Evolutionary conservation across 2,329 filamentous ascomycete species (phyloP).

Genomic region (Westerdykella sp.): DNA sequence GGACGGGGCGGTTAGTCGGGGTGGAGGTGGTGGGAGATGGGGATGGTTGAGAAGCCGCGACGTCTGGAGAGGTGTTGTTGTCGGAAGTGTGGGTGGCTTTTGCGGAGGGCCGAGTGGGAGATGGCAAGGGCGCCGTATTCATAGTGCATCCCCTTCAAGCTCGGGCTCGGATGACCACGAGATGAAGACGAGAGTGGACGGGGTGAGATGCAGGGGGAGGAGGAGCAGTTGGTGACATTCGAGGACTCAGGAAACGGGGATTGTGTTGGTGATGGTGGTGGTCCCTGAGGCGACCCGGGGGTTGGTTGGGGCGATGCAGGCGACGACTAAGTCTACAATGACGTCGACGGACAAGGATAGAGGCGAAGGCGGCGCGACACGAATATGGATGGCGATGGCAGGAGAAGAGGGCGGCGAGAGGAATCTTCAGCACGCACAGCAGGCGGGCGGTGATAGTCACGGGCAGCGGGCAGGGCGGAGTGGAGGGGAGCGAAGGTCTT

Average conservation of each 20-base stretch:
- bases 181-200: not conserved
- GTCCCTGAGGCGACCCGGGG: slow-evolving; percentile 12
- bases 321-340: slow-evolving; percentile 7
- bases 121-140: slow-evolving; percentile 19
- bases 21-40: slow-evolving; percentile 5
- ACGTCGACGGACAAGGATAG: slow-evolving; percentile 6
- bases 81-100: slow-evolving; percentile 7
- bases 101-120: slow-evolving; percentile 12
- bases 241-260: not conserved
- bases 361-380: too few relatives aligned
- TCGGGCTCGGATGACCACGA: slow-evolving; percentile 4
- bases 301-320: slow-evolving; percentile 1
- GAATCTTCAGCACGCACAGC: too few relatives aligned
- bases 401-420: too few relatives aligned
- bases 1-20: slow-evolving; percentile 17
- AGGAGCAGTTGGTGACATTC: not conserved
- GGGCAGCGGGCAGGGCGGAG: too few relatives aligned
- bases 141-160: slow-evolving; percentile 25
- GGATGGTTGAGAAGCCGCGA: not conserved
- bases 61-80: slow-evolving; percentile 6
- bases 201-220: not conserved
- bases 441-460: too few relatives aligned
- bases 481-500: too few relatives aligned
- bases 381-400: too few relatives aligned
- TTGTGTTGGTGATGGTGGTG: not conserved